Conservation (phyloP, 768 basidiomycete genomes). For the Boletus sp. region DNA sequence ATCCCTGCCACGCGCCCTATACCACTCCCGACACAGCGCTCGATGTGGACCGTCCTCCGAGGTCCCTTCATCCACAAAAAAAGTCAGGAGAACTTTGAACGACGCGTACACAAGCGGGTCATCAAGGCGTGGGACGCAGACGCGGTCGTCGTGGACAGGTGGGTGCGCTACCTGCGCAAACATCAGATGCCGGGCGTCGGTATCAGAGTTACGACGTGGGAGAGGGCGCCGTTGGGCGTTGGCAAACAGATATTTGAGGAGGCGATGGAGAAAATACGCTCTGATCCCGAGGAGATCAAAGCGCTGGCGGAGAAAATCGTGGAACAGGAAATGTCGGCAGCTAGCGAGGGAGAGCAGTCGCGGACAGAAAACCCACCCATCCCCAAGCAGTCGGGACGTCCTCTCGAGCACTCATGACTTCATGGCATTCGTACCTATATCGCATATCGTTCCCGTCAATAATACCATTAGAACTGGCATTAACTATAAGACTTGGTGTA, state of each 20-base stretch:
- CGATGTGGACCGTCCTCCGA: slow-evolving; percentile 82
- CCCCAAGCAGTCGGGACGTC: neutral
- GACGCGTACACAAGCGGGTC: slow-evolving; percentile 75
- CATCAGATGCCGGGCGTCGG: slow-evolving; percentile 86
- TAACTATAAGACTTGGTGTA: too few relatives aligned
- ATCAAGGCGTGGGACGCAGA: slow-evolving; percentile 93
- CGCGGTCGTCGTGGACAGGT: slow-evolving; percentile 71
- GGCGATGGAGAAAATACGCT: slow-evolving; percentile 35
- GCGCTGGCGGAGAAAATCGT: slow-evolving; percentile 43
- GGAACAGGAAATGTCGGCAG: slow-evolving; percentile 24
- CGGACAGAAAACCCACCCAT: neutral
- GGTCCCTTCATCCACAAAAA: slow-evolving; percentile 93
- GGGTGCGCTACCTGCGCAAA: slow-evolving; percentile 73
- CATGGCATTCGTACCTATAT: neutral
- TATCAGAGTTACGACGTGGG: slow-evolving; percentile 78
- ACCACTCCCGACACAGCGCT: slow-evolving; percentile 69
- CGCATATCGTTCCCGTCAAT: slow-evolving; percentile 5
- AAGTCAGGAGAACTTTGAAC: slow-evolving; percentile 92
- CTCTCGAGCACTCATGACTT: neutral
- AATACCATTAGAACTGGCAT: slow-evolving; percentile 7
- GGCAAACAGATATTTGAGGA: slow-evolving; percentile 40
- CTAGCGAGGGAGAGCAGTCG: slow-evolving; percentile 3
- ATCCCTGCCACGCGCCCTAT: slow-evolving; percentile 71
- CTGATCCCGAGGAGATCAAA: slow-evolving; percentile 37
- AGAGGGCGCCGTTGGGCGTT: slow-evolving; percentile 56